Conservation (phyloP, 2,329 filamentous ascomycete genomes). For the Colletotrichum kahawae region DNA sequence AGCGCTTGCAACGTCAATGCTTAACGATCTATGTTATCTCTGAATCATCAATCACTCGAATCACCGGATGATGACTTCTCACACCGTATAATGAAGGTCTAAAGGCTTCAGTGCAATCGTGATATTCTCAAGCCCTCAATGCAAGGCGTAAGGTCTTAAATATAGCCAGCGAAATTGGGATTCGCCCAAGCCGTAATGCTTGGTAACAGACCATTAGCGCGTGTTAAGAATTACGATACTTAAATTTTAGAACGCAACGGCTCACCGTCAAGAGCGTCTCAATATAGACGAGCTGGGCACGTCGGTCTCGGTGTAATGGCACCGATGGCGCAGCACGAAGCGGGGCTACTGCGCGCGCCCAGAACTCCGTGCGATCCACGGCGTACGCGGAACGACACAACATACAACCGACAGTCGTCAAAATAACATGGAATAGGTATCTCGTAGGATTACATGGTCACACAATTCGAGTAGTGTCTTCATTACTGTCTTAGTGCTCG, state of each 20-base stretch:
- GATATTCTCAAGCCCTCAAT: no score
- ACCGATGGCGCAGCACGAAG: background rate
- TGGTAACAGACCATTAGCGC: background rate
- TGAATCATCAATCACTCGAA: no score
- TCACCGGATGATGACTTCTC: no score
- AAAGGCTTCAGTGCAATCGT: no score
- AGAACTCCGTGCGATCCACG: background rate
- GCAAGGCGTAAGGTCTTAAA: background rate
- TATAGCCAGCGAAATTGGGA: background rate
- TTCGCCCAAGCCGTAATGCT: background rate
- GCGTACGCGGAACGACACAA: background rate
- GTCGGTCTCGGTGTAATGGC: background rate
- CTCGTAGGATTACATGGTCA: no score
- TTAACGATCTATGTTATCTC: no score
- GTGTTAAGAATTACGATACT: accelerated
- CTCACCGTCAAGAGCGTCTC: no score
- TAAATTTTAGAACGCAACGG: no score
- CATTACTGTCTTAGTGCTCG: no score
- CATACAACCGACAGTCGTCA: background rate
- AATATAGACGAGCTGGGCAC: background rate
- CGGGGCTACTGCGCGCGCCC: background rate
- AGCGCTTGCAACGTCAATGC: no score
- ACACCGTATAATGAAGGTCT: no score
- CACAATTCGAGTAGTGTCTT: no score
- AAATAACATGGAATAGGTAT: accelerated